Evolutionary conservation across 371 early-diverging fungal genomes (phyloP).

Genomic region (Mortierella sp.): DNA sequence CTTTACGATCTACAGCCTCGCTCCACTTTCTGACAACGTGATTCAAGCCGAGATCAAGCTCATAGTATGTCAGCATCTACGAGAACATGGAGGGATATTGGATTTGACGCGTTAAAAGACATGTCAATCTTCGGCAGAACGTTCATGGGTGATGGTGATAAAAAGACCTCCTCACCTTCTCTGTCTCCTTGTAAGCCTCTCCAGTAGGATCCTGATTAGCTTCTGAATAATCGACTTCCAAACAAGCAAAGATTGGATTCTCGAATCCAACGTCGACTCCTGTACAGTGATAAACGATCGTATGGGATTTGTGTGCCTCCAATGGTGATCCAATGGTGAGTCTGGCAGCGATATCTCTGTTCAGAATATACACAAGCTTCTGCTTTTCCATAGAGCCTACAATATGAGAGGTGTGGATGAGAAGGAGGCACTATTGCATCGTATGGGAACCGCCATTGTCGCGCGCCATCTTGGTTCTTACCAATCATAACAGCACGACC

Average conservation of each 20-base stretch:
- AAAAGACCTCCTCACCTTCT: conserved; percentile 61
- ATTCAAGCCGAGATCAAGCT: conserved; percentile 97
- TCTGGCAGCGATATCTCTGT: conserved; percentile 87
- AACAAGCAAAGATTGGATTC: conserved; percentile 95
- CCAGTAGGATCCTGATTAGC: conserved; percentile 85
- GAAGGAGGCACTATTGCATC: no score
- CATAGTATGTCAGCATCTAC: conserved; percentile 89
- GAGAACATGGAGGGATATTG: background rate
- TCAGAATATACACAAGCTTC: conserved; percentile 95
- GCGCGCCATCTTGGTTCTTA: no score
- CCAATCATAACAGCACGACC: conserved; percentile 97
- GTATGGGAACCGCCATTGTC: no score
- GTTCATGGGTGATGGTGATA: background rate
- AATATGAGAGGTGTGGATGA: no score
- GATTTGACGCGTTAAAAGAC: no score
- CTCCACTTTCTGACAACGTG: conserved; percentile 97
- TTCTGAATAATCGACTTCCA: conserved; percentile 91
- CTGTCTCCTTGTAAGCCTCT: conserved; percentile 77
- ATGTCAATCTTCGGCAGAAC: no score
- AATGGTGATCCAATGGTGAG: conserved; percentile 95
- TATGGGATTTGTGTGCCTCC: conserved; percentile 90
- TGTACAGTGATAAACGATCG: conserved; percentile 79
- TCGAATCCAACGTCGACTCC: conserved; percentile 98
- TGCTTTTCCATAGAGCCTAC: conserved; percentile 91
- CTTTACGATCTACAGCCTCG: conserved; percentile 77